Percentiles rank a stretch among this genome's conserved stretches.
phyloP scores from a whole-genome alignment of 2,329 filamentous ascomycete genomes.

The Aspergillus costaricaensis region DNA sequence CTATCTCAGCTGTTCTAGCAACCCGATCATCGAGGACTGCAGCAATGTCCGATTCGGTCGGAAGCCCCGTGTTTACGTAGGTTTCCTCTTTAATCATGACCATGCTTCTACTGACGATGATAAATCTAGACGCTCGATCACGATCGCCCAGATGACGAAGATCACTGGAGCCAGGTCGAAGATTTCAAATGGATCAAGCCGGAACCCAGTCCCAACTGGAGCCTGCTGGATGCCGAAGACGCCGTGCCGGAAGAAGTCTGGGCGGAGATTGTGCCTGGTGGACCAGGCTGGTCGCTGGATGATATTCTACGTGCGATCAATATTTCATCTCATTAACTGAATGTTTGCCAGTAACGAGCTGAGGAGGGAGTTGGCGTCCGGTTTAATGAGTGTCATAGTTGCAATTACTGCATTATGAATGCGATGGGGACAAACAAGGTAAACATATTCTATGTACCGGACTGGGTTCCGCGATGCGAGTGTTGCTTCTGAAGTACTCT shows the following conservation, averaged over 20 bases:
- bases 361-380: neutral
- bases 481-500: neutral
- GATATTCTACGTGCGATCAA: slow-evolving; percentile 60
- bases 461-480: neutral
- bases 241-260: slow-evolving; percentile 66
- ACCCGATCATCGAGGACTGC: slow-evolving; percentile 94
- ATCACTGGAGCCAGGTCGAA: slow-evolving; percentile 87
- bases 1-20: slow-evolving; percentile 77
- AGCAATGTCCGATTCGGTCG: slow-evolving; percentile 74
- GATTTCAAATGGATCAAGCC: slow-evolving; percentile 97
- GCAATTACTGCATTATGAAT: neutral
- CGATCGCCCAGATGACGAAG: slow-evolving; percentile 44
- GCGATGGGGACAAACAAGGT: neutral
- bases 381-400: neutral
- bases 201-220: slow-evolving; percentile 87
- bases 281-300: slow-evolving; percentile 61
- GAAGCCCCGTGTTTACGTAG: slow-evolving; percentile 69
- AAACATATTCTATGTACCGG: neutral
- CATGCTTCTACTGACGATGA: too few relatives aligned
- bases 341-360: neutral
- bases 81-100: slow-evolving; percentile 31
- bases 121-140: slow-evolving; percentile 31
- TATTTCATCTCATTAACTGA: slow-evolving; percentile 7
- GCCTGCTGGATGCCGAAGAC: slow-evolving; percentile 62
- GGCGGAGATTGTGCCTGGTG: slow-evolving; percentile 67